A percentile compares a stretch with the other conserved stretches of the same genome.
Conservation (phyloP, 179 eudicot genomes). For the Monotropa hypopitys region DNA sequence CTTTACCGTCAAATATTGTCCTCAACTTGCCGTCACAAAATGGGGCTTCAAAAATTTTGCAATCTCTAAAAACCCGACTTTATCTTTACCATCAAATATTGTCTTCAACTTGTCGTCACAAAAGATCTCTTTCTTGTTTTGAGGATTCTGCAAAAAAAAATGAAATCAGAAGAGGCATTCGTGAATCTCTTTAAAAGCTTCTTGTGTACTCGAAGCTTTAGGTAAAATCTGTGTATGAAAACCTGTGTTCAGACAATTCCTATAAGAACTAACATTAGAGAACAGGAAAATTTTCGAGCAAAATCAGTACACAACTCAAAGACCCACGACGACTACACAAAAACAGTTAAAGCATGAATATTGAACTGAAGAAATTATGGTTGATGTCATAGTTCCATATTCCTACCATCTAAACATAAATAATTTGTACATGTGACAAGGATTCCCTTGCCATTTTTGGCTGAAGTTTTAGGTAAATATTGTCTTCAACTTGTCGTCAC, state of each 20-base stretch:
- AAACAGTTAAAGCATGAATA: background rate
- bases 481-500: no score
- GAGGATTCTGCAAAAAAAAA: slow-evolving; percentile 41
- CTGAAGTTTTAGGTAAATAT: no score
- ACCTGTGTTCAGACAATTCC: no score
- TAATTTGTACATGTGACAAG: no score
- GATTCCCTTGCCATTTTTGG: no score
- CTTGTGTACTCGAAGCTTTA: no score
- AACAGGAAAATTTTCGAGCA: background rate
- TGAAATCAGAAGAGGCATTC: background rate
- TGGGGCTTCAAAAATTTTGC: slow-evolving; percentile 42
- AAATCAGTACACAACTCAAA: background rate
- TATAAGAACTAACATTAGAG: background rate
- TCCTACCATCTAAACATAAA: no score
- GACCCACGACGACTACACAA: background rate
- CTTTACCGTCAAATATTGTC: no score
- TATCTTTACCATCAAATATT: slow-evolving; percentile 48
- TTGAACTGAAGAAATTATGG: no score
- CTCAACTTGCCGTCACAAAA: no score
- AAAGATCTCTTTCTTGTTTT: slow-evolving; percentile 44
- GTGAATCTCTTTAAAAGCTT: background rate
- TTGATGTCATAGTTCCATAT: no score
- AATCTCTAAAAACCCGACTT: slow-evolving; percentile 43
- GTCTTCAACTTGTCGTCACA: slow-evolving; percentile 68
- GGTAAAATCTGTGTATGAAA: no score